These are phyloP conservation scores for Gymnopilus junonius DNA, from an alignment of 768 basidiomycete genomes.

Conservation along the genomic window DNA sequence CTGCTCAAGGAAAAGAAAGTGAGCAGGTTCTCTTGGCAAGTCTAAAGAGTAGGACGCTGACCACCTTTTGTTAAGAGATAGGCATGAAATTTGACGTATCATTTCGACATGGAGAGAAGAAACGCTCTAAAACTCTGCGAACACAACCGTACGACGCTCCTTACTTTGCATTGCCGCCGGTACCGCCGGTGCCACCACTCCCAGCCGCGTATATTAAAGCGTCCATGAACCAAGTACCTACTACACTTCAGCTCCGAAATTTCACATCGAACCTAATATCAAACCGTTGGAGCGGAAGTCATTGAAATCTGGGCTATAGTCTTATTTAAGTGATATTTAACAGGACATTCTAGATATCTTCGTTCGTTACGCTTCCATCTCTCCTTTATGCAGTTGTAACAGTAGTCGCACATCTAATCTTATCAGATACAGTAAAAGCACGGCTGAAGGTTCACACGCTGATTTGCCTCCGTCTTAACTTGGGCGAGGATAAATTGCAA, in stretches of 20 bases:
- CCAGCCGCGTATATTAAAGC: slow-evolving; percentile 12
- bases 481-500: slow-evolving; percentile 7
- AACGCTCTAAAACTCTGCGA: slow-evolving; percentile 38
- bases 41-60: neutral
- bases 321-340: no score
- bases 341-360: no score
- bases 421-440: slow-evolving; percentile 18
- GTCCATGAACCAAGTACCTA: neutral
- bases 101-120: slow-evolving; percentile 32
- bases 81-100: slow-evolving; percentile 12
- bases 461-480: slow-evolving; percentile 22
- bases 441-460: slow-evolving; percentile 21
- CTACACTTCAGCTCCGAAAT: neutral
- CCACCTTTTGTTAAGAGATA: slow-evolving; percentile 9
- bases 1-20: slow-evolving; percentile 16
- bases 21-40: neutral
- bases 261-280: neutral
- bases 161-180: slow-evolving; percentile 60
- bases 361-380: no score
- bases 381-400: no score
- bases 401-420: slow-evolving; percentile 19
- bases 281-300: neutral
- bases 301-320: neutral
- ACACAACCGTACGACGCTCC: slow-evolving; percentile 70
- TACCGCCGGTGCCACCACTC: slow-evolving; percentile 39